Evolutionary conservation across 495 filamentous ascomycete species (phyloP).

Genomic region (Penicillium coffeae): DNA sequence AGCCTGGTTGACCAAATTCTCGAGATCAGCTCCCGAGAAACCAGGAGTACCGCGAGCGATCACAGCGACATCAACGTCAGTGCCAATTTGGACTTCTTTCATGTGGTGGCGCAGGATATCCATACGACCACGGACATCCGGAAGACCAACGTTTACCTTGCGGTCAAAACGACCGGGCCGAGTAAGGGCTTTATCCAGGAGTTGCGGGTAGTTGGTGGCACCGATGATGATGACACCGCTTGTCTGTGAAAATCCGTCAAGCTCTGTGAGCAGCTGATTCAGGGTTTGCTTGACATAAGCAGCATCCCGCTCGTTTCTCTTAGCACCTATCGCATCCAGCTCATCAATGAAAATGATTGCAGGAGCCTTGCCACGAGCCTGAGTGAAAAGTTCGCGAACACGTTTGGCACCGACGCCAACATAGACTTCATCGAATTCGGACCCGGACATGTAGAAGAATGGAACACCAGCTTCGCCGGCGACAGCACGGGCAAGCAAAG

Average conservation of each 20-base stretch:
- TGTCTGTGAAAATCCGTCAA: conserved; percentile 93
- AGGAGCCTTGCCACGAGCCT: conserved; percentile 83
- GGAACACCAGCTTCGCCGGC: conserved; percentile 96
- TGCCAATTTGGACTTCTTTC: conserved; percentile 72
- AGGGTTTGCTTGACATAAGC: conserved; percentile 97
- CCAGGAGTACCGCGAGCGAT: conserved; percentile 85
- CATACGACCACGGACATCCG: conserved; percentile 91
- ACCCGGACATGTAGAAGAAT: conserved; percentile 99
- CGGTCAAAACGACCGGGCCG: conserved; percentile 94
- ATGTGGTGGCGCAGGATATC: conserved; percentile 90
- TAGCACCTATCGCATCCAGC: conserved; percentile 91
- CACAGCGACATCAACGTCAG: conserved; percentile 75
- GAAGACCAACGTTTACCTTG: conserved; percentile 79
- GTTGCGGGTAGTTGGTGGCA: conserved; percentile 92
- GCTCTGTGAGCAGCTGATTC: conserved; percentile 96
- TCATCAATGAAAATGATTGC: conserved; percentile 99
- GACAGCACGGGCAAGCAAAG: conserved; percentile 91
- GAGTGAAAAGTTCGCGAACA: conserved; percentile 89
- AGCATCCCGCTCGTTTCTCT: conserved; percentile 87
- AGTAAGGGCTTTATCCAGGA: conserved; percentile 91
- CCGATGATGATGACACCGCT: conserved; percentile 92
- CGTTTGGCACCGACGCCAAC: conserved; percentile 97
- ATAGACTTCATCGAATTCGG: conserved; percentile 97
- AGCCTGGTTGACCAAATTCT: conserved; percentile 95
- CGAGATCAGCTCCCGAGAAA: conserved; percentile 90